Evolutionary conservation across 2,329 filamentous ascomycete genomes (phyloP).

Genomic region (Aspergillus pseudonomiae): DNA sequence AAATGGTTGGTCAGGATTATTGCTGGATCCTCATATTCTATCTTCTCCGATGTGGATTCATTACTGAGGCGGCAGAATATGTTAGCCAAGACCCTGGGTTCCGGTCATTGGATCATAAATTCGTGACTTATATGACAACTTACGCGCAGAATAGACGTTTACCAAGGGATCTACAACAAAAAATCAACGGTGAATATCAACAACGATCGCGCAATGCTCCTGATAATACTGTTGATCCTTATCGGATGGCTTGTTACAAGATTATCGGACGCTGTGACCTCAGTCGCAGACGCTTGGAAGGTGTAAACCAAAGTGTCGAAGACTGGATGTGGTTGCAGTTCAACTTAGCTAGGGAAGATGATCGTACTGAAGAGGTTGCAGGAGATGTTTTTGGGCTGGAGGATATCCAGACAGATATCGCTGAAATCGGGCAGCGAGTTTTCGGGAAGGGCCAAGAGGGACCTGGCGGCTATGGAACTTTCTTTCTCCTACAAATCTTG

Average conservation of each 20-base stretch:
- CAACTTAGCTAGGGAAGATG: constrained; percentile 63
- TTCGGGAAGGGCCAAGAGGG: constrained; percentile 84
- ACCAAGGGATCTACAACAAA: constrained; percentile 76
- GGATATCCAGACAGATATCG: constrained; percentile 76
- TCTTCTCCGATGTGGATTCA: constrained; percentile 80
- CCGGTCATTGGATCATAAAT: constrained; percentile 86
- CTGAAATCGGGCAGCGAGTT: constrained; percentile 86
- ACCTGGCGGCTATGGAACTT: constrained; percentile 80
- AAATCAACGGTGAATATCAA: constrained; percentile 87
- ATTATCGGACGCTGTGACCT: constrained; percentile 80
- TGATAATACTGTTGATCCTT: constrained; percentile 87
- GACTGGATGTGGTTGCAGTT: constrained; percentile 72
- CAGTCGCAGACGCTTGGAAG: constrained; percentile 58
- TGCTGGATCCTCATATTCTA: constrained; percentile 96
- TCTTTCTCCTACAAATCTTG: constrained; percentile 88
- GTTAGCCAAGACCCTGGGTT: constrained; percentile 81
- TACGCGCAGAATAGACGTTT: constrained; percentile 82
- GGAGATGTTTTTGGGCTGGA: constrained; percentile 65
- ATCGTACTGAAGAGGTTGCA: constrained; percentile 63
- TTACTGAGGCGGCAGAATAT: constrained; percentile 82
- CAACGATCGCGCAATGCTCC: constrained; percentile 82
- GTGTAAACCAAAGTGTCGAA: constrained; percentile 62
- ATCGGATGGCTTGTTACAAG: constrained; percentile 97
- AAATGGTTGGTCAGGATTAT: constrained; percentile 78
- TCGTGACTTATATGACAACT: constrained; percentile 81